phyloP scores from a whole-genome alignment of 2,329 filamentous ascomycete species.

The Mycocentrospora acerina region DNA sequence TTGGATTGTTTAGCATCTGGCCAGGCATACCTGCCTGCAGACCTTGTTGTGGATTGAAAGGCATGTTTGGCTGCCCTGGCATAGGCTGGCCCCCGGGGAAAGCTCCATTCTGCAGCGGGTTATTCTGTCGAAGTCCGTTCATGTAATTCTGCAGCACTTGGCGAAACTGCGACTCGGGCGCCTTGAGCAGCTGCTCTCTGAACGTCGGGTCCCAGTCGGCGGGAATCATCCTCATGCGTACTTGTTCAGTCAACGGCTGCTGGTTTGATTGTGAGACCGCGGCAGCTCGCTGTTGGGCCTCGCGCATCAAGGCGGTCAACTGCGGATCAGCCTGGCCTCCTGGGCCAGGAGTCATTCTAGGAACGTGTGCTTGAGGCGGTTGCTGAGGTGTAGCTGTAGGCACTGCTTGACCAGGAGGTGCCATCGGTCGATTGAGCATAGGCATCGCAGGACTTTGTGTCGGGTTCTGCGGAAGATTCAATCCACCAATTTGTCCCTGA shows the following conservation, averaged over 20 bases:
- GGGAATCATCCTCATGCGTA: conserved; percentile 37
- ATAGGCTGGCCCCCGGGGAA: conserved; percentile 21
- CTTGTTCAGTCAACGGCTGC: conserved; percentile 33
- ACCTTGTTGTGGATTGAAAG: conserved; percentile 32
- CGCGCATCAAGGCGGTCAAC: conserved; percentile 33
- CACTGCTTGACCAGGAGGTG: conserved; percentile 47
- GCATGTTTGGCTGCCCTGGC: conserved; percentile 30
- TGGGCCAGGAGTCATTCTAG: conserved; percentile 38
- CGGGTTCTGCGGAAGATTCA: conserved; percentile 45
- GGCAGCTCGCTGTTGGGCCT: conserved; percentile 39
- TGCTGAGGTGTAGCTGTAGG: conserved; percentile 37
- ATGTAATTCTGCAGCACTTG: conserved; percentile 28
- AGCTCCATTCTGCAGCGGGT: conserved; percentile 23
- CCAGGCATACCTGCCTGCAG: conserved; percentile 24
- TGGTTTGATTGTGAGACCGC: conserved; percentile 26
- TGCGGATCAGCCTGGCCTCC: conserved; percentile 30
- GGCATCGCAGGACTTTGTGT: conserved; percentile 51
- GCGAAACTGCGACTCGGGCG: conserved; percentile 39
- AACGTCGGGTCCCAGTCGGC: conserved; percentile 28
- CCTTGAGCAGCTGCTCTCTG: conserved; percentile 36
- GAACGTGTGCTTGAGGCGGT: conserved; percentile 37
- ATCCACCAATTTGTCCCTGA: conserved; percentile 41
- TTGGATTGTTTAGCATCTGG: conserved; percentile 31
- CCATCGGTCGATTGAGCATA: conserved; percentile 52
- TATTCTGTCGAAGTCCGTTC: conserved; percentile 21